Base-by-base conservation (phyloP, 345 rosid genomes). In the Clausena lansium region DNA sequence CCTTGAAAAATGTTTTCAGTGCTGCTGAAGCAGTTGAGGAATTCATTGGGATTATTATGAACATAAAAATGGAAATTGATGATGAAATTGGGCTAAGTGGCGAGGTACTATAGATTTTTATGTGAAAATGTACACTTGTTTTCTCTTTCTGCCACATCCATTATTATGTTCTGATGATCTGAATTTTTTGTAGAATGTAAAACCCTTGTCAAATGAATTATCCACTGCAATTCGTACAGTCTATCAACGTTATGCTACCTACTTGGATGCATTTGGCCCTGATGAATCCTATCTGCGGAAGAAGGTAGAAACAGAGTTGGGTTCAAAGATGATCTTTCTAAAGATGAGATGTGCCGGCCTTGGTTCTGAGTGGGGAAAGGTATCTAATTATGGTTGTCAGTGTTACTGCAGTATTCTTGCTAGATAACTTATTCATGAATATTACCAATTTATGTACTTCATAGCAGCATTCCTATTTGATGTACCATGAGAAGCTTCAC, bases 331-430 rank as follows among this genome's bases (percentile, higher is more conserved):
- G 98, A 96, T 96, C 74, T 90, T 87, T 91, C 81, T 96, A 81
- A 96, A 96, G 94, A 96, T 96, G 98, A 92, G 99, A 85, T 92
- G 97, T 82, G 82, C 93, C 17, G 94, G 94, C 71, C 97, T 94
- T 74, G 92, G 86, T 76, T 79, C 97, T 17, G 93, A 91, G 77
- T 96, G 99, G 99, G 96, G 97, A 76, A 93, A 96, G 97, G 98
- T 95, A 88, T 36, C 61, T 13, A 55, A 71, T 64, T 38, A n/a
- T 27, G 30, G 57, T 33, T 27, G 20, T 66, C n/a, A n/a, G 65
- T 38, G 39, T 64, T 17, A 28, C 28, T 70, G 9, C 7, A 7
- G 35, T 67, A 7, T 32, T 45, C 59, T 60, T 20, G 25, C 58
- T 57, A 22, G 75, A 30, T 59, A 36, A 70, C 35, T 9, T 41